Conservation (phyloP, 106 monocot species). For the Dendrobium chrysotoxum region DNA sequence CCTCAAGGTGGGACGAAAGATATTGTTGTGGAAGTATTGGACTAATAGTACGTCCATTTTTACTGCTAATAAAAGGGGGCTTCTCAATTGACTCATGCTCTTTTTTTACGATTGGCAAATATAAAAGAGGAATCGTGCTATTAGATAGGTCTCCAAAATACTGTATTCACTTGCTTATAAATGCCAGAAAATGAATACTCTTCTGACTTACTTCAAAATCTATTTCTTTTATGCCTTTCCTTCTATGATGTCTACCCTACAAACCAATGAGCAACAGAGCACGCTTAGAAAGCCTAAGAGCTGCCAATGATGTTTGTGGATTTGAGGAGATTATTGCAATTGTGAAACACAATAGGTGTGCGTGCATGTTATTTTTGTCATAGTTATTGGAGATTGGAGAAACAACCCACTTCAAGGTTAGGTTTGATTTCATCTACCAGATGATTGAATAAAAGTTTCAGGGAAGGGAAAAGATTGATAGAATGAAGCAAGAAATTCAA, state of each 20-base stretch:
- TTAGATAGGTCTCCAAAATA: constrained; percentile 30
- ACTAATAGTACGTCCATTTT: constrained; percentile 34
- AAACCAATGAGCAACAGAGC: constrained; percentile 56
- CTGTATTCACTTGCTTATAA: constrained; percentile 61
- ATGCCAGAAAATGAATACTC: constrained; percentile 74
- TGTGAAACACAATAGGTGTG: constrained; percentile 36
- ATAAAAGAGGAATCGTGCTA: constrained; percentile 21
- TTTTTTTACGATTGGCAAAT: constrained; percentile 44
- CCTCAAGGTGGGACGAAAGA: too few species aligned
- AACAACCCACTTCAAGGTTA: constrained; percentile 6
- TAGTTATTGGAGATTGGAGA: not conserved
- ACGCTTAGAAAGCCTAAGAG: constrained; percentile 48
- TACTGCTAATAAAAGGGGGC: constrained; percentile 38
- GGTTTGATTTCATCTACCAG: constrained; percentile 14
- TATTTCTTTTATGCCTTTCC: constrained; percentile 42
- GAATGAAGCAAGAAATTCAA: constrained; percentile 71
- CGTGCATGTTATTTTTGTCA: constrained; percentile 21
- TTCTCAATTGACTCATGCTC: constrained; percentile 38
- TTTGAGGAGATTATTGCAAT: constrained; percentile 54
- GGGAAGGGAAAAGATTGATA: constrained; percentile 37
- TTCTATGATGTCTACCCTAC: constrained; percentile 52
- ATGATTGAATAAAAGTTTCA: constrained; percentile 47
- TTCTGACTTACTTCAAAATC: constrained; percentile 57
- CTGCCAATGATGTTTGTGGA: constrained; percentile 35
- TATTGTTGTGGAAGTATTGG: too few species aligned